phyloP scores from a whole-genome alignment of 2,329 filamentous ascomycete species.

The Ceratocystis destructans region DNA sequence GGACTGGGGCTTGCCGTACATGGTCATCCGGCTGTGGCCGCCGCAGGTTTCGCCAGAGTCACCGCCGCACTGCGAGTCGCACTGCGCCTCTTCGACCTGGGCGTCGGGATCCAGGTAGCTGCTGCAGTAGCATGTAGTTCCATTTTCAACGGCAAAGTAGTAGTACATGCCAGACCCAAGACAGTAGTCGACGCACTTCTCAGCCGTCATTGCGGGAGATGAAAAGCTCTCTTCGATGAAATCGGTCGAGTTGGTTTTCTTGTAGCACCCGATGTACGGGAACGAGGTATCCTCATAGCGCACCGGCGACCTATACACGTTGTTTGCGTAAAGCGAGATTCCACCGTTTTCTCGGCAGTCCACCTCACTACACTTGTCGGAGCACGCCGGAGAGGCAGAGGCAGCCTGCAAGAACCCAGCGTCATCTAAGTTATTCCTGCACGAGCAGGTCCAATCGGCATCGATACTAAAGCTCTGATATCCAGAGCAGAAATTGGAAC shows the following conservation, averaged over 20 bases:
- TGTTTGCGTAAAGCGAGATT: background rate
- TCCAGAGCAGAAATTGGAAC: background rate
- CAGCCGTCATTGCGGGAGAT: conserved; percentile 9
- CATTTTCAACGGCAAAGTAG: conserved; percentile 5
- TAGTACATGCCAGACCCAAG: conserved; percentile 13
- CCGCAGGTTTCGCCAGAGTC: conserved; percentile 11
- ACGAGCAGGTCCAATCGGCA: background rate
- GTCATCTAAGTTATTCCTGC: background rate
- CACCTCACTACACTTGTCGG: background rate
- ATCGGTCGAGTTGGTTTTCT: background rate
- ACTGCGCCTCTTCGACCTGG: background rate
- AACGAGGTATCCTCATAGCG: background rate
- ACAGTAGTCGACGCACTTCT: conserved; percentile 9
- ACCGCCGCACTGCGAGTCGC: conserved; percentile 7
- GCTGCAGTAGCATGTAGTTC: conserved; percentile 13
- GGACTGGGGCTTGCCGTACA: conserved; percentile 13
- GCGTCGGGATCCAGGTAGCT: background rate
- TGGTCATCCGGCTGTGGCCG: background rate
- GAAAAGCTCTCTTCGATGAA: background rate
- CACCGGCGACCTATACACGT: background rate
- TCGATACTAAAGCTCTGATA: conserved; percentile 5
- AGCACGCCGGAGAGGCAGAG: background rate
- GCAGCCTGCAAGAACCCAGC: background rate
- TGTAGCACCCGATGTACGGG: conserved; percentile 13
- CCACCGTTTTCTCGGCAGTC: background rate